Base-by-base conservation (phyloP, 257 asterid species). In the Lithospermum erythrorhizon region DNA sequence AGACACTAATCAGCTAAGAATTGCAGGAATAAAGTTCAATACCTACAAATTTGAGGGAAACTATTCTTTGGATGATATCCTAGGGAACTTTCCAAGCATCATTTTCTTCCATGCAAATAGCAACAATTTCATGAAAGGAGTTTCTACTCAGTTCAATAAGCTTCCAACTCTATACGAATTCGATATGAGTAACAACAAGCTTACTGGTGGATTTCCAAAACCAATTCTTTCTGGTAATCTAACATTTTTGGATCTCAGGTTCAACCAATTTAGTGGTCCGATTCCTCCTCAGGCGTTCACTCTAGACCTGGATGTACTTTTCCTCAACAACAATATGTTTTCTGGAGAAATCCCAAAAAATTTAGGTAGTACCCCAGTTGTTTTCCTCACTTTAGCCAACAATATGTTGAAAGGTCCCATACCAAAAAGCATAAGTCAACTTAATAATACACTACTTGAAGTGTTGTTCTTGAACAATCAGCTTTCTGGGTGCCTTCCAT, bases 121-220 rank as follows among this genome's bases (percentile, higher is more conserved):
- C 78, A 82, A 82, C 83, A 18, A 22, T 41, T 79, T 80, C 66
- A 32, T 73, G 5, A 77, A 77, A 1, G 25, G 25, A 0, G 57
- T 84, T 61, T 94, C 95, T 18, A 0, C 13, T 22, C 51, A 41
- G 21, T 60, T 78, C 25, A 2, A 53, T 53, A 67, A 58, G 0
- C 3, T 78, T 58, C 62, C 61, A 0, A 65, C 65, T 4, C 78
- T 84, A 19, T 82, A 27, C 54, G 95, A 87, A 65, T 75, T 87
- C 58, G 94, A 84, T 29, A 58, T 84, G 71, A 87, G 95, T 61
- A 84, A 84, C 85, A 87, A 84, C 74, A 55, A 72, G 18, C 77
- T 73, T 57, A 6, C 16, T 9, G 90, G 90, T 4, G 13, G 27
- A 0, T 87, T 87, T 71, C 95, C 95, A 0, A 10, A 14, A 3